phyloP scores from a whole-genome alignment of 345 rosid genomes.

The Brassica napus region DNA sequence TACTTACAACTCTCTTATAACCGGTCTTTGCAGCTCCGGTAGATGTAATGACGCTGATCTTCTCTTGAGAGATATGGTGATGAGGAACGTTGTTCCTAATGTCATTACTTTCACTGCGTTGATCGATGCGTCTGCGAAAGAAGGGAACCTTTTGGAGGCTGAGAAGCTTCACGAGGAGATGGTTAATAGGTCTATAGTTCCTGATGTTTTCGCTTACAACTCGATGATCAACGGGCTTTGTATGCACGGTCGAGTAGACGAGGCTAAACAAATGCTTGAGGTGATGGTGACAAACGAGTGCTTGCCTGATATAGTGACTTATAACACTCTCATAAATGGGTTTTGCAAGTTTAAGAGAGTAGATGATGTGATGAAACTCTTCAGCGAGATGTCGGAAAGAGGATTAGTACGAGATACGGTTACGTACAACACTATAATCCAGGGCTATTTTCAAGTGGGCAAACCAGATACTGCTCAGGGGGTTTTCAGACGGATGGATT shows the following conservation, averaged over 20 bases:
- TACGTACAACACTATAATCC: neutral
- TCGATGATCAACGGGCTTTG: slow-evolving; percentile 32
- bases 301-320: neutral
- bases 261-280: slow-evolving; percentile 31
- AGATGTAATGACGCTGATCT: slow-evolving; percentile 11
- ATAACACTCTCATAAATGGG: neutral
- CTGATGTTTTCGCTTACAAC: slow-evolving; percentile 29
- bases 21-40: slow-evolving; percentile 35
- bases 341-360: neutral
- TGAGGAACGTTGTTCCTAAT: slow-evolving; percentile 14
- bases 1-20: slow-evolving; percentile 27
- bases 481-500: neutral
- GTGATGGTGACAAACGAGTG: slow-evolving; percentile 24
- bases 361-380: neutral
- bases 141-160: slow-evolving; percentile 22
- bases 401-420: neutral
- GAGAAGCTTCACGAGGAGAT: slow-evolving; percentile 25
- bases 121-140: slow-evolving; percentile 30
- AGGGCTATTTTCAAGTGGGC: neutral
- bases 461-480: neutral
- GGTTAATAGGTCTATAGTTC: slow-evolving; percentile 15
- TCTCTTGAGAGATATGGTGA: slow-evolving; percentile 2
- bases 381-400: neutral
- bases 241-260: slow-evolving; percentile 24
- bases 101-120: slow-evolving; percentile 29